Base-by-base conservation (phyloP, 305 asterid species). In the Fraxinus platypoda region DNA sequence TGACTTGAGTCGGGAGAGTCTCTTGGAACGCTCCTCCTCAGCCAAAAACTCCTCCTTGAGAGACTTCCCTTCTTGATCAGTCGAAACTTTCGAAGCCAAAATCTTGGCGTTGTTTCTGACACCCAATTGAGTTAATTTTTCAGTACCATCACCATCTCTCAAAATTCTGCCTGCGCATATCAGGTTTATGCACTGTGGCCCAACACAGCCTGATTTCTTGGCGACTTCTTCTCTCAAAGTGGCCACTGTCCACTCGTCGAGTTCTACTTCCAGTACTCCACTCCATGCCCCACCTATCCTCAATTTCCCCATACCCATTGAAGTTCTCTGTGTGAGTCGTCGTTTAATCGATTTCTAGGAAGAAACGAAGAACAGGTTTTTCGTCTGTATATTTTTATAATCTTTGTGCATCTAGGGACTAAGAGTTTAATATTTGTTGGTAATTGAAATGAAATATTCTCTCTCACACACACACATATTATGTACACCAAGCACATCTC, bases 201-300 rank as follows among this genome's bases (percentile, higher is more conserved):
- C 86, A 25, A 64, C 88, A 84, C 89, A 87, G 84, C 87, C 91
- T 41, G 95, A 92, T 89, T 94, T 92, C 83, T 87, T 90, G 4
- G 94, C 92, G 8, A 95, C 87, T 83, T 92, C 97, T 86, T 87
- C 85, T 59, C 94, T 89, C 80, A 95, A 79, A 93, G 86, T 90
- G 52, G 89, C 38, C 76, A 94, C 98, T 2, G 99, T 94, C 98
- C 98, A 95, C 17, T 90, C 94, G 5, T 91, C 98, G 30, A 93
- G 81, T 43, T 93, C 94, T n/a, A 95, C 87, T 78, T 95, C 99
- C 77, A 95, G 57, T 17, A 91, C 87, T 46, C 99, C 99, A 85
- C 93, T 91, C 99, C 99, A 95, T 26, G 95, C 87, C 81, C 99
- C 99, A 62, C 90, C 99, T 19, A 95, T 88, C 89, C 89, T 91